Percentiles rank a stretch among this genome's conserved stretches.
Evolutionary conservation across 2,329 filamentous ascomycete species (phyloP).

Genomic region (Exophiala bonariae): DNA sequence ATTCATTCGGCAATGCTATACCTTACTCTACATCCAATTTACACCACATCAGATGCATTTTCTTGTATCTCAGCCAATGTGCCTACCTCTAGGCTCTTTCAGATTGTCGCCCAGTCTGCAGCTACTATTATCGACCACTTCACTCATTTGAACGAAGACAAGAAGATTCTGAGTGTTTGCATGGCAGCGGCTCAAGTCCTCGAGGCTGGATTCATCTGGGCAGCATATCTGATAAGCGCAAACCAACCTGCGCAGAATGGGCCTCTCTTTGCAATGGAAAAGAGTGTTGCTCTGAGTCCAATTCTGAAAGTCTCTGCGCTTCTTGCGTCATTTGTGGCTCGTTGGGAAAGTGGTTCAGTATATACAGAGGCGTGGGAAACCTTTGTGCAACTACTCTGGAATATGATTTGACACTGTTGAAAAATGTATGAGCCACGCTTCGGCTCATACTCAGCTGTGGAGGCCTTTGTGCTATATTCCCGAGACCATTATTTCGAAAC

Average conservation of each 20-base stretch:
- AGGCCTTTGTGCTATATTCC: neutral
- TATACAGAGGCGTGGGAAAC: conserved; percentile 1
- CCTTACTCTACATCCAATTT: conserved; percentile 7
- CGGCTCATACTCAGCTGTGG: neutral
- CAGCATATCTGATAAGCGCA: neutral
- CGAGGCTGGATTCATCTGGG: conserved; percentile 4
- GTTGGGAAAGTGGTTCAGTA: conserved; percentile 1
- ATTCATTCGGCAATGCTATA: conserved; percentile 12
- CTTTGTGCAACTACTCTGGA: conserved; percentile 4
- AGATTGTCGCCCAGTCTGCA: conserved; percentile 9
- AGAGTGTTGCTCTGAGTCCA: neutral
- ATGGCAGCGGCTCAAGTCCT: conserved; percentile 1
- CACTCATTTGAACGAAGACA: conserved; percentile 1
- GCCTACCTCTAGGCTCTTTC: conserved; percentile 3
- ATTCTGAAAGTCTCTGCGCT: conserved; percentile 2
- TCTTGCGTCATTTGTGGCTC: neutral
- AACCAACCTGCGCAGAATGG: neutral
- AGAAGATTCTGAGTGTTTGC: conserved; percentile 1
- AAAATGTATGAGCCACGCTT: too few species aligned
- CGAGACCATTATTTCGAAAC: conserved; percentile 1
- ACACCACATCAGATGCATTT: conserved; percentile 4
- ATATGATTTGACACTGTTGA: neutral
- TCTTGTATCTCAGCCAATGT: neutral
- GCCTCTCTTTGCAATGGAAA: neutral
- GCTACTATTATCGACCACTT: conserved; percentile 9